Conservation (phyloP, 2,329 filamentous ascomycete genomes). For the Ophiostoma australiae region DNA sequence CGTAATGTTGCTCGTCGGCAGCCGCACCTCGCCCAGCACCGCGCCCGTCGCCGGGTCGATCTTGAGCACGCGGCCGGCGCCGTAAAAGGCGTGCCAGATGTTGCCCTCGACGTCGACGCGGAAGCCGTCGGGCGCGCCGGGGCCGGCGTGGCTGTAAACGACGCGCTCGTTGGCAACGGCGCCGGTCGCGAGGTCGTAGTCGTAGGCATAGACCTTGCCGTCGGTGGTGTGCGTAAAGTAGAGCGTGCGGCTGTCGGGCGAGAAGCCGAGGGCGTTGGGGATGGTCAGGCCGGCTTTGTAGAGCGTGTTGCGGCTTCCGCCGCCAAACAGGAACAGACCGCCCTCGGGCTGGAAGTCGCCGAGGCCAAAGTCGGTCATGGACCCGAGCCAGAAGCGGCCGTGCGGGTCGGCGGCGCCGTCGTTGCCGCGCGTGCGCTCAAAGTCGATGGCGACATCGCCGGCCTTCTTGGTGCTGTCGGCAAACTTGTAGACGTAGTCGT, state of each 20-base stretch:
- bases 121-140: slow-evolving; percentile 76
- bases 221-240: slow-evolving; percentile 78
- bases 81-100: slow-evolving; percentile 85
- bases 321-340: slow-evolving; percentile 13
- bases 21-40: slow-evolving; percentile 66
- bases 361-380: slow-evolving; percentile 69
- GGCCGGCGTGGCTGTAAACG: slow-evolving; percentile 65
- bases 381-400: slow-evolving; percentile 79
- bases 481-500: slow-evolving; percentile 52
- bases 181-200: slow-evolving; percentile 63
- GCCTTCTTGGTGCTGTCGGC: slow-evolving; percentile 31
- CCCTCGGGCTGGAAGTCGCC: slow-evolving; percentile 58
- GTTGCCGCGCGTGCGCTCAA: slow-evolving; percentile 62
- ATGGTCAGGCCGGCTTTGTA: slow-evolving; percentile 58
- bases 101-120: slow-evolving; percentile 78
- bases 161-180: slow-evolving; percentile 62
- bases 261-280: slow-evolving; percentile 83
- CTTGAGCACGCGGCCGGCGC: slow-evolving; percentile 68
- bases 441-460: slow-evolving; percentile 32
- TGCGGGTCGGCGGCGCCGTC: slow-evolving; percentile 76
- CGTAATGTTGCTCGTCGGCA: slow-evolving; percentile 75
- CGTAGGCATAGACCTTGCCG: slow-evolving; percentile 65
- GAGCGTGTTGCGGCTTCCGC: not conserved
- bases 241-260: slow-evolving; percentile 64
- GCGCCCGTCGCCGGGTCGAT: slow-evolving; percentile 61